phyloP scores from a whole-genome alignment of 306 rosid species.

The Prunus mongolica region DNA sequence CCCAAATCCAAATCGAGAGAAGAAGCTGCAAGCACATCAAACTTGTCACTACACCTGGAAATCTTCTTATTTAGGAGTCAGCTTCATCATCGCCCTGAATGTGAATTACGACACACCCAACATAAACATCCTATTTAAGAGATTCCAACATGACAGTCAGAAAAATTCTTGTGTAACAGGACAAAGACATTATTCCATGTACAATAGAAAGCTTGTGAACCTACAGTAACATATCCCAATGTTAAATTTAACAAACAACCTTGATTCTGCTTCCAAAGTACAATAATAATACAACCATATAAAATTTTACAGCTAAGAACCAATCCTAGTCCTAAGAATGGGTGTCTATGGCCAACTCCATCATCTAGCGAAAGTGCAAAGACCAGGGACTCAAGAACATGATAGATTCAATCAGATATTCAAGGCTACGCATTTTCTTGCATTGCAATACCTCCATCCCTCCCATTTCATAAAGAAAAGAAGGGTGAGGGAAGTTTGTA shows the following conservation, averaged over 20 bases:
- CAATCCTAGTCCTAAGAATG: neutral
- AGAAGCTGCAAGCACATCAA: constrained; percentile 49
- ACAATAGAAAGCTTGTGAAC: constrained; percentile 41
- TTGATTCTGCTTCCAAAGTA: constrained; percentile 18
- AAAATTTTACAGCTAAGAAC: neutral
- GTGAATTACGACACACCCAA: constrained; percentile 55
- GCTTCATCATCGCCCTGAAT: constrained; percentile 65
- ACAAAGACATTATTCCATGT: constrained; percentile 47
- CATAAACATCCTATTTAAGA: constrained; percentile 64
- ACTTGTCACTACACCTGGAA: constrained; percentile 57
- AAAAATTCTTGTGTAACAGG: constrained; percentile 42
- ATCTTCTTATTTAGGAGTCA: constrained; percentile 57
- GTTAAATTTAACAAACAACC: constrained; percentile 27
- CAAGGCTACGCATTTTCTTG: neutral
- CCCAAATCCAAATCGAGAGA: constrained; percentile 40
- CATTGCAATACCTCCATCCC: neutral
- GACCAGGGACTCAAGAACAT: neutral
- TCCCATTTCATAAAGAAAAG: neutral
- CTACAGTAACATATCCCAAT: constrained; percentile 39
- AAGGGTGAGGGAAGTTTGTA: neutral
- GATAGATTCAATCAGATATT: neutral
- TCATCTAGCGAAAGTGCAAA: neutral
- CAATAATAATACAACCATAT: neutral
- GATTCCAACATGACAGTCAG: constrained; percentile 57
- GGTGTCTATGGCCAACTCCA: neutral